Percentiles rank a stretch among this genome's conserved stretches.
These are phyloP conservation scores for Fraxinus baroniana DNA, from an alignment of 305 asterid genomes.

Conservation along the genomic window DNA sequence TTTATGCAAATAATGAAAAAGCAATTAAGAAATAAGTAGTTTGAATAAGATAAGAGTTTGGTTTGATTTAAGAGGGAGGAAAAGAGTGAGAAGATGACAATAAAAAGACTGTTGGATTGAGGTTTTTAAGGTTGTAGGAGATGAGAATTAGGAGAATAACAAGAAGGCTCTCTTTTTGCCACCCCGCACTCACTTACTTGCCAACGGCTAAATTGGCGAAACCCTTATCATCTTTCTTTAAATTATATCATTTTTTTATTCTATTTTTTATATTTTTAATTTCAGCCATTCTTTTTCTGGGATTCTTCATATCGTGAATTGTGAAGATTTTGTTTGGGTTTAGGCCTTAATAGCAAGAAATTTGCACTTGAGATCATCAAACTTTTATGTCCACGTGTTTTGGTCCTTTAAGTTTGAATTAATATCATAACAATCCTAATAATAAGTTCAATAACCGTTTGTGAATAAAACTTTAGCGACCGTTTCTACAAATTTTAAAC, in stretches of 20 bases:
- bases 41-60: slow-evolving; percentile 64
- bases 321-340: too few species aligned
- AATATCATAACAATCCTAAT: too few species aligned
- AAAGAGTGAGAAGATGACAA: slow-evolving; percentile 30
- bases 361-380: too few species aligned
- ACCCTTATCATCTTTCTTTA: slow-evolving; percentile 19
- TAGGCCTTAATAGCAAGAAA: too few species aligned
- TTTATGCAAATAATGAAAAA: slow-evolving; percentile 30
- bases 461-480: too few species aligned
- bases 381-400: too few species aligned
- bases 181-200: slow-evolving; percentile 42
- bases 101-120: slow-evolving; percentile 43
- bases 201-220: slow-evolving; percentile 44
- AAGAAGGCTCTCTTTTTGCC: slow-evolving; percentile 91
- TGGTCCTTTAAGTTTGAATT: too few species aligned
- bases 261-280: not conserved
- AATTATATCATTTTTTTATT: not conserved
- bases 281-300: too few species aligned
- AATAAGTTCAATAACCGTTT: too few species aligned
- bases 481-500: too few species aligned
- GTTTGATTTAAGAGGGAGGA: slow-evolving; percentile 54
- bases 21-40: slow-evolving; percentile 47
- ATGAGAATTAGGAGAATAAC: slow-evolving; percentile 70
- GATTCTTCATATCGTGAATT: too few species aligned
- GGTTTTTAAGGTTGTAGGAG: slow-evolving; percentile 56